These are phyloP conservation scores for Claviceps pazoutovae DNA, from an alignment of 2,329 filamentous ascomycete genomes.

Conservation along the genomic window DNA sequence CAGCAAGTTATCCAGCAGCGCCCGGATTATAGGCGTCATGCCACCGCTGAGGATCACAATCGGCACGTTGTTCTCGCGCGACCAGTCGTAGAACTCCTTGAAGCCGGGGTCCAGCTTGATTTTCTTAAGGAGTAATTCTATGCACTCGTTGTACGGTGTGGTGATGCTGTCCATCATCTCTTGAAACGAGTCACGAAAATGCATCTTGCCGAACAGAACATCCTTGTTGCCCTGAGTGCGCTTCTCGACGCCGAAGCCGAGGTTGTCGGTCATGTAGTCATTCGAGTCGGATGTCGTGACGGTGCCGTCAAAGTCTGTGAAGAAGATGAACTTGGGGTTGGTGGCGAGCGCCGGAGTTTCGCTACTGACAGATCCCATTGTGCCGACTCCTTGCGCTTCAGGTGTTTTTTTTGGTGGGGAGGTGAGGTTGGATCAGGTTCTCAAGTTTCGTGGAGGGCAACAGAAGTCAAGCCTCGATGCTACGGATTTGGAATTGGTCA, in stretches of 20 bases:
- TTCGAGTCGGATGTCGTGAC: constrained; percentile 63
- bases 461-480: neutral
- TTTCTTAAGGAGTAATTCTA: constrained; percentile 62
- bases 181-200: constrained; percentile 76
- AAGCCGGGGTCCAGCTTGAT: constrained; percentile 85
- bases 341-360: constrained; percentile 45
- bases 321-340: constrained; percentile 87
- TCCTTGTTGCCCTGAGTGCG: constrained; percentile 63
- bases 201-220: constrained; percentile 54
- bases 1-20: constrained; percentile 64
- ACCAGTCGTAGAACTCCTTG: constrained; percentile 76
- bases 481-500: neutral
- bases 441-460: too few relatives aligned
- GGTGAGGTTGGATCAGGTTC: too few relatives aligned
- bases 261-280: constrained; percentile 71
- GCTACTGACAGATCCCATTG: constrained; percentile 27
- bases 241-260: constrained; percentile 64
- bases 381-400: constrained; percentile 7
- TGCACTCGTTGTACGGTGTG: constrained; percentile 69
- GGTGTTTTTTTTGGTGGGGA: neutral
- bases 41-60: constrained; percentile 85
- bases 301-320: constrained; percentile 96
- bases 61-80: constrained; percentile 67
- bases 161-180: constrained; percentile 85
- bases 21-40: constrained; percentile 84